Conservation (phyloP, 495 filamentous ascomycete genomes). For the Talaromyces proteolyticus region DNA sequence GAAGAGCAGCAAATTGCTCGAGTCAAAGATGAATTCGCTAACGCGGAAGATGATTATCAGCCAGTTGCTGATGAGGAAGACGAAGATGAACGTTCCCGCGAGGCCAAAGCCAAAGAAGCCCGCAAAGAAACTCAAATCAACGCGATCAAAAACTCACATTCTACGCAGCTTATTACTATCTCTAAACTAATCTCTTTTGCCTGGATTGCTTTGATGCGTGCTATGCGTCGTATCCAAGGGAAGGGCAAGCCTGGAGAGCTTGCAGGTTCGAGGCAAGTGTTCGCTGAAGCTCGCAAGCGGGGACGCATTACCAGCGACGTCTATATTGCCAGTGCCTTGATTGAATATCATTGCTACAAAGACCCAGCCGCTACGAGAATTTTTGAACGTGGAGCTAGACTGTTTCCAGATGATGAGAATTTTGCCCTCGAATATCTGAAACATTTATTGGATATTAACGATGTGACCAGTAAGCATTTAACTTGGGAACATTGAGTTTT, state of each 20-base stretch:
- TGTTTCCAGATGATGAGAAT: slow-evolving; percentile 86
- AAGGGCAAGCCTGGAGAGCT: slow-evolving; percentile 70
- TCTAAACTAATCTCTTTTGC: slow-evolving; percentile 78
- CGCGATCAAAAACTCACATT: slow-evolving; percentile 62
- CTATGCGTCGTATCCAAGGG: slow-evolving; percentile 90
- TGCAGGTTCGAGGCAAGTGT: slow-evolving; percentile 77
- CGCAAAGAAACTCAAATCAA: slow-evolving; percentile 61
- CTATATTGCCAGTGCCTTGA: slow-evolving; percentile 81
- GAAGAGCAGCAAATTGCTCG: slow-evolving; percentile 65
- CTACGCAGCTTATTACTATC: slow-evolving; percentile 63
- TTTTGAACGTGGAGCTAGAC: slow-evolving; percentile 85
- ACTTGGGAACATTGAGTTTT: slow-evolving; percentile 5
- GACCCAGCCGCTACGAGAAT: slow-evolving; percentile 88
- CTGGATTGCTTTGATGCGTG: slow-evolving; percentile 91
- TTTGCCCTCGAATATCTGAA: slow-evolving; percentile 94
- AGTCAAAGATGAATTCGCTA: slow-evolving; percentile 55
- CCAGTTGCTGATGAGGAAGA: slow-evolving; percentile 57
- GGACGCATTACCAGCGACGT: slow-evolving; percentile 89
- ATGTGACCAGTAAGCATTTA: slow-evolving; percentile 75
- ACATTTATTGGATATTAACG: slow-evolving; percentile 83
- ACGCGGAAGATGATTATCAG: slow-evolving; percentile 33
- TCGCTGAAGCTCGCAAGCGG: slow-evolving; percentile 76
- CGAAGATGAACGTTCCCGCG: slow-evolving; percentile 51
- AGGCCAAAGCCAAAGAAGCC: slow-evolving; percentile 46
- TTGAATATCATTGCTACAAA: slow-evolving; percentile 94